Conservation (phyloP, 2,329 filamentous ascomycete genomes). For the Fusarium sp. region DNA sequence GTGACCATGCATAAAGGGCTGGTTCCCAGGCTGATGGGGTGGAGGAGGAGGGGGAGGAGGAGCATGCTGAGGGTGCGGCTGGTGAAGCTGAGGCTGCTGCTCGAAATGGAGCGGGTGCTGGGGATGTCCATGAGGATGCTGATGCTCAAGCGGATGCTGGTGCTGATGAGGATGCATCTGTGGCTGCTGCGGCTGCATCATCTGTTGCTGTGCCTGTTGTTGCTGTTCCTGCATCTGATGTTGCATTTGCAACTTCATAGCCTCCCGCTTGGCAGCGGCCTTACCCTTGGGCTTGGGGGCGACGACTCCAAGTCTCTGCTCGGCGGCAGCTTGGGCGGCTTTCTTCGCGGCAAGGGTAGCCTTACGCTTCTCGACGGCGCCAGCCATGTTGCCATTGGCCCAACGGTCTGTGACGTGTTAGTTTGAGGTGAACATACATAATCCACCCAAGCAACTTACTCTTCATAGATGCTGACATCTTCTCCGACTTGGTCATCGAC, state of each 20-base stretch:
- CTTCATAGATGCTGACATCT: slow-evolving; percentile 75
- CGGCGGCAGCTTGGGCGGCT: slow-evolving; percentile 57
- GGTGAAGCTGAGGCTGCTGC: slow-evolving; percentile 26
- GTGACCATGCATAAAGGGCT: slow-evolving; percentile 40
- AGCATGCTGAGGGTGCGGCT: slow-evolving; percentile 35
- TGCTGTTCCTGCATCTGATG: slow-evolving; percentile 30
- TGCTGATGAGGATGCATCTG: slow-evolving; percentile 35
- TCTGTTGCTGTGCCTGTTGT: slow-evolving; percentile 22
- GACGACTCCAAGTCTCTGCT: slow-evolving; percentile 50
- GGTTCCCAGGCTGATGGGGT: slow-evolving; percentile 36
- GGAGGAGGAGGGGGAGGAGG: slow-evolving; percentile 34
- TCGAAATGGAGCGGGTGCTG: slow-evolving; percentile 28
- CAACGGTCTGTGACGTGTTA: slow-evolving; percentile 61
- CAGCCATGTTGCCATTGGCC: slow-evolving; percentile 70
- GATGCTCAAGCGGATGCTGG: slow-evolving; percentile 24
- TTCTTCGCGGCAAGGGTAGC: slow-evolving; percentile 71
- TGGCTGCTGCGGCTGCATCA: slow-evolving; percentile 13
- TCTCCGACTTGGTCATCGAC: slow-evolving; percentile 73
- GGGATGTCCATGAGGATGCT: slow-evolving; percentile 26
- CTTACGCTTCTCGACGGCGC: slow-evolving; percentile 70
- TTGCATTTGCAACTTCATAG: slow-evolving; percentile 40
- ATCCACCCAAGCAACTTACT: slow-evolving; percentile 54
- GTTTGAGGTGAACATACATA: slow-evolving; percentile 23
- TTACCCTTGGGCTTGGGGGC: slow-evolving; percentile 55
- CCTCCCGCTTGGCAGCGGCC: slow-evolving; percentile 49